Conservation (phyloP, 352 stramenopile genomes). For the Phytopythium delawarense region DNA sequence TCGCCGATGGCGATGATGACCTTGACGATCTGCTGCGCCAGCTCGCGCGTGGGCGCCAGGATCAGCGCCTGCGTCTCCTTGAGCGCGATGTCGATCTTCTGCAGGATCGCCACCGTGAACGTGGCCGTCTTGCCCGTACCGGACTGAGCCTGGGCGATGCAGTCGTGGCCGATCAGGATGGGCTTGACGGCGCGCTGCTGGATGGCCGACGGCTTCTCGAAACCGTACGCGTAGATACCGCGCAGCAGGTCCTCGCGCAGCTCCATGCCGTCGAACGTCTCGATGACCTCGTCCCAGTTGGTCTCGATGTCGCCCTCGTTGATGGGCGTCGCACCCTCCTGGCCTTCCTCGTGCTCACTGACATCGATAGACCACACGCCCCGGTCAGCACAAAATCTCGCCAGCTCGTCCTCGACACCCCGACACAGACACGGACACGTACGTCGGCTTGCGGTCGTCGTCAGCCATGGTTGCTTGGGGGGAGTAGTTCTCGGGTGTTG, state of each 20-base stretch:
- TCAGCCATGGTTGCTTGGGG: conserved; percentile 64
- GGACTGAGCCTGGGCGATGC: conserved; percentile 99
- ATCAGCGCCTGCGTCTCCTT: conserved; percentile 98
- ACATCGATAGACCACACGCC: neutral
- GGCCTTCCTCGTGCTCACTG: conserved; percentile 60
- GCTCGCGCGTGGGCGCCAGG: conserved; percentile 98
- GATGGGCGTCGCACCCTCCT: conserved; percentile 71
- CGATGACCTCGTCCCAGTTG: conserved; percentile 98
- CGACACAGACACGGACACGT: conserved; percentile 12
- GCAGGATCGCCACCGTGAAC: conserved; percentile 98
- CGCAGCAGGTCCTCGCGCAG: conserved; percentile 97
- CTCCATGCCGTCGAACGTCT: conserved; percentile 99
- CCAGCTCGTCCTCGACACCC: neutral
- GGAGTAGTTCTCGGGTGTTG: conserved; percentile 18
- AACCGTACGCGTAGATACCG: conserved; percentile 99
- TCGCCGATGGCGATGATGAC: conserved; percentile 93
- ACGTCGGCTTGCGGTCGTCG: conserved; percentile 75
- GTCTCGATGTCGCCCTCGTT: conserved; percentile 95
- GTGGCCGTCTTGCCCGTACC: conserved; percentile 99
- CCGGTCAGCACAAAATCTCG: conserved; percentile 5
- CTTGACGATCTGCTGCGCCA: conserved; percentile 99
- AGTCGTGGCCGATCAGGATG: conserved; percentile 96
- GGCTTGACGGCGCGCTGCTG: conserved; percentile 99
- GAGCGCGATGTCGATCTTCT: conserved; percentile 95
- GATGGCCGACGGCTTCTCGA: conserved; percentile 99